Base-by-base conservation (phyloP, 768 basidiomycete species). In the Xerocomellus amylosporus region DNA sequence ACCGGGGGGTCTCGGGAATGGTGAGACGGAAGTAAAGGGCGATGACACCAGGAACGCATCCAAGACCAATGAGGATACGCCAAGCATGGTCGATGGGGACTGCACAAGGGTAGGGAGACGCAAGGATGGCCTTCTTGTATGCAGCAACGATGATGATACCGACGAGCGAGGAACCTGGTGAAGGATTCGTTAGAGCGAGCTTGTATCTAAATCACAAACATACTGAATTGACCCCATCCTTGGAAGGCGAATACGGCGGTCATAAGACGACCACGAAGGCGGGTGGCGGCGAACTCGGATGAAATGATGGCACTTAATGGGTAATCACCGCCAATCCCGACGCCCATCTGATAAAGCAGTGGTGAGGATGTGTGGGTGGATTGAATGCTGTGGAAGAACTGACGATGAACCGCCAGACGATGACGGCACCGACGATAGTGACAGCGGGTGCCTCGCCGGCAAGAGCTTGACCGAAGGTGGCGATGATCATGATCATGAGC, bases 11-110 rank as follows among this genome's bases (percentile, higher is more conserved):
- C 70, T 94, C 92, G 4, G 93, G 90, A 64, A 95, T 93, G 24
- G 92, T 93, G 33, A 94, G 80, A 68, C 93, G 90, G 87, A 90
- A 94, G 77, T 93, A 94, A 47, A 94, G 83, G 19, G 90, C 92
- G 53, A 93, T 66, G 39, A 77, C 78, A 51, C 83, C 93, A 33
- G 93, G 93, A 46, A 96, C 75, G 52, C 86, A 88, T 42, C 93
- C 93, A 36, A 94, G 76, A 64, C 93, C 93, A 68, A 96, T 92
- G 64, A 95, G 79, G 46, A 94, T 73, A 63, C 93, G 87, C 93
- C 93, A 94, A 67, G 83, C 80, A 65, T 77, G 80, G 72, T 96
- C 93, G 53, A 96, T 77, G 42, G 80, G 77, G 14, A 66, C 55
- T 31, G 75, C 66, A 43, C 76, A 61, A 37, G 73, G 72, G 40